Conservation (phyloP, 306 rosid species). For the Comarum palustre region DNA sequence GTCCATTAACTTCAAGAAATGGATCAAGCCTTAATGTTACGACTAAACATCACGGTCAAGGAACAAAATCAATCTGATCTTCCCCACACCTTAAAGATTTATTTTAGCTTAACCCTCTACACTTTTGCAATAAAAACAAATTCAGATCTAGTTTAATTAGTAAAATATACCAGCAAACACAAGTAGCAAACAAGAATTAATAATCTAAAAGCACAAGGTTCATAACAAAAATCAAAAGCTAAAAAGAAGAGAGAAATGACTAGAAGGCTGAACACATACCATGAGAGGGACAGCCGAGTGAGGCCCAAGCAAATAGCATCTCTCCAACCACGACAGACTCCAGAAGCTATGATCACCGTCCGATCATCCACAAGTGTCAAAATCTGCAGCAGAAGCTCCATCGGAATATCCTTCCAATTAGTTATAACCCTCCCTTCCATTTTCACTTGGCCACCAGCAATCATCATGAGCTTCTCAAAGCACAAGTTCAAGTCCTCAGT, state of each 20-base stretch:
- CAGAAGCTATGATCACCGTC: constrained; percentile 65
- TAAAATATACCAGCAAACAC: not conserved
- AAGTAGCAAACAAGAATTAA: too few relatives aligned
- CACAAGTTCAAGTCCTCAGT: constrained; percentile 69
- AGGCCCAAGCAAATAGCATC: constrained; percentile 74
- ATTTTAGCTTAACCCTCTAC: not conserved
- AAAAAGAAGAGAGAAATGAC: not conserved
- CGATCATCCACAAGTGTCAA: constrained; percentile 69
- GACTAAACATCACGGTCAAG: not conserved
- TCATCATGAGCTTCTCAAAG: constrained; percentile 83
- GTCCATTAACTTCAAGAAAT: not conserved
- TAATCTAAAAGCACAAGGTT: not conserved
- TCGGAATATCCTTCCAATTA: constrained; percentile 91
- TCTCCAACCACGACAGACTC: constrained; percentile 97
- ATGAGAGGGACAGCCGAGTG: constrained; percentile 74
- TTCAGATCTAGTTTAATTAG: not conserved
- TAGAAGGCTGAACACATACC: constrained; percentile 39
- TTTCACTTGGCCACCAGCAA: constrained; percentile 45
- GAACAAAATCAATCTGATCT: not conserved
- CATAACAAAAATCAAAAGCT: not conserved
- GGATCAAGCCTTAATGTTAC: not conserved
- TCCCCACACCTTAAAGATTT: not conserved
- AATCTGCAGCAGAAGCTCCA: constrained; percentile 86
- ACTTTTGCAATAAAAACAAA: not conserved
- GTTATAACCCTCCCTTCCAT: constrained; percentile 54